phyloP scores from a whole-genome alignment of 2,329 filamentous ascomycete genomes.

The Fusarium sp. region DNA sequence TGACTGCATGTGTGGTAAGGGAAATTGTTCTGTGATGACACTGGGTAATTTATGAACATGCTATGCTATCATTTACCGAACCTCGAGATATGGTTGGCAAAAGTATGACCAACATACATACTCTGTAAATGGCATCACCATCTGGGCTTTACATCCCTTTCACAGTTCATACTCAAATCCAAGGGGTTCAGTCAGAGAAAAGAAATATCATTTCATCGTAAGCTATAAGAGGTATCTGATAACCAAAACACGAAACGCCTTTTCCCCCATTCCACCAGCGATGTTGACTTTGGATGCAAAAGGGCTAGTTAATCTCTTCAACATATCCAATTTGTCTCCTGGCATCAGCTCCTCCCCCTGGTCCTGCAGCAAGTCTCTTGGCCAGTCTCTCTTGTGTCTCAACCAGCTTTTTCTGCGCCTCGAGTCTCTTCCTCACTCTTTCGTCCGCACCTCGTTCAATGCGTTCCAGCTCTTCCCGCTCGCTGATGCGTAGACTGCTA shows the following conservation, averaged over 20 bases:
- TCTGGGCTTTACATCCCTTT: background rate
- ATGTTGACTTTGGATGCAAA: background rate
- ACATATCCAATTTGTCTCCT: constrained; percentile 69
- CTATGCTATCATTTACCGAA: too few species aligned
- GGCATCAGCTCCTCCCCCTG: constrained; percentile 44
- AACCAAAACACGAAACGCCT: constrained; percentile 25
- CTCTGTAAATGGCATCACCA: too few species aligned
- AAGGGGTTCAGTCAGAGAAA: background rate
- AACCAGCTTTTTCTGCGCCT: constrained; percentile 66
- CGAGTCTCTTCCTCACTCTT: constrained; percentile 59
- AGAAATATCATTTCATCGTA: background rate
- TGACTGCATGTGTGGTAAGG: too few species aligned
- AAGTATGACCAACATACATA: too few species aligned
- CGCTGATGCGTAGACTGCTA: constrained; percentile 61
- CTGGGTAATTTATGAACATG: too few species aligned
- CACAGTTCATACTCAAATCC: background rate
- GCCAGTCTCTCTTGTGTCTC: constrained; percentile 59
- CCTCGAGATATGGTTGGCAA: too few species aligned
- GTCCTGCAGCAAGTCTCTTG: constrained; percentile 59
- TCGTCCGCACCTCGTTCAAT: constrained; percentile 61
- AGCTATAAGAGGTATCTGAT: constrained; percentile 15
- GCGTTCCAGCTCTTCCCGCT: constrained; percentile 64
- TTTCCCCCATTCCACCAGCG: constrained; percentile 2
- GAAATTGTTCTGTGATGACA: too few species aligned
- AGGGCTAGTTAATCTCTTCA: constrained; percentile 61